Conservation (phyloP, 2,329 filamentous ascomycete genomes). For the Trichoderma atrobrunneum region DNA sequence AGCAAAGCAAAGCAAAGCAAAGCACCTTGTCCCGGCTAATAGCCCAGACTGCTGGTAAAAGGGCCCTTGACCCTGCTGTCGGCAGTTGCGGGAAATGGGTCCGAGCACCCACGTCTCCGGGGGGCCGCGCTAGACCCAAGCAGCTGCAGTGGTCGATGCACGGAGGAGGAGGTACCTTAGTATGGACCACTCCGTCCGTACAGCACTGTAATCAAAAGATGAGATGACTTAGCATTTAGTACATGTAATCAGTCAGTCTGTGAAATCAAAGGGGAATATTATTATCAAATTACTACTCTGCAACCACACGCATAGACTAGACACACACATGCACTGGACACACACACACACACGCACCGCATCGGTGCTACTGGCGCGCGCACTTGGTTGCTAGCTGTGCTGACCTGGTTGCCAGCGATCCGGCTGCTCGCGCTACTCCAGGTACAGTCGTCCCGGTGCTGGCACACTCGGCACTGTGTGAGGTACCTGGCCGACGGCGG, state of each 20-base stretch:
- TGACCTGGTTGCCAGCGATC: neutral
- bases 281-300: neutral
- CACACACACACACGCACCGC: neutral
- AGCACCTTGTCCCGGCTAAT: neutral
- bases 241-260: neutral
- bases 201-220: neutral
- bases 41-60: conserved; percentile 2
- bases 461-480: neutral
- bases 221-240: neutral
- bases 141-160: neutral
- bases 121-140: neutral
- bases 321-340: no score
- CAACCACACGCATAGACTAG: no score
- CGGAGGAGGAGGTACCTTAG: neutral
- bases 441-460: neutral
- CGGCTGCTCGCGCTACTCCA: conserved; percentile 2
- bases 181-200: neutral
- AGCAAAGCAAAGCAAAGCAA: no score
- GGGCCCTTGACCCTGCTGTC: conserved; percentile 8
- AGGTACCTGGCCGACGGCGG: neutral
- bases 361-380: neutral
- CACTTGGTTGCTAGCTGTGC: neutral
- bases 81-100: conserved; percentile 15
- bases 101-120: neutral
- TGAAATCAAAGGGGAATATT: neutral